phyloP scores from a whole-genome alignment of 2,329 filamentous ascomycete species.

The Fusarium annulatum region DNA sequence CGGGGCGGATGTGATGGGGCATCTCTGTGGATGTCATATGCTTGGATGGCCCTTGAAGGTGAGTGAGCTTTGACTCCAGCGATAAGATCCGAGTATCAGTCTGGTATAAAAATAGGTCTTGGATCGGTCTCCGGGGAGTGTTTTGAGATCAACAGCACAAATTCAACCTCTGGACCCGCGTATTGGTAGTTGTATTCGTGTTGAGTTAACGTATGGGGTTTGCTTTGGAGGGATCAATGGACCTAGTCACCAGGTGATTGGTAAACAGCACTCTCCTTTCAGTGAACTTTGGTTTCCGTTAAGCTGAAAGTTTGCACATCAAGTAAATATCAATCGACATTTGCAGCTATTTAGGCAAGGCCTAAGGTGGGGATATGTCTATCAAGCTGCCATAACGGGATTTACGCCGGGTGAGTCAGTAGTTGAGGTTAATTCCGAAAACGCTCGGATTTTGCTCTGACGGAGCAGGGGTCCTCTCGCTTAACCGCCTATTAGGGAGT shows the following conservation, averaged over 20 bases:
- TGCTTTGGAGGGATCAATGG: neutral
- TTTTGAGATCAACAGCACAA: neutral
- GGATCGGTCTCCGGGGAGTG: neutral
- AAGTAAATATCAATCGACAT: neutral
- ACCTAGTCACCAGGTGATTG: neutral
- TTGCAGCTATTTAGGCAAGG: neutral
- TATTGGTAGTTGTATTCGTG: neutral
- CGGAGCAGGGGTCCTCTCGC: neutral
- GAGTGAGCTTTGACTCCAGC: neutral
- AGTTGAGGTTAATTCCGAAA: conserved; percentile 10
- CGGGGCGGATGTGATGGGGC: conserved; percentile 47
- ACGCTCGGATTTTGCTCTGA: neutral
- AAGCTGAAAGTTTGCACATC: neutral
- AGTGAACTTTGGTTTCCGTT: neutral
- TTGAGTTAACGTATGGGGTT: neutral
- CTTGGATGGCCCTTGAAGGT: neutral
- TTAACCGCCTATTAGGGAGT: neutral
- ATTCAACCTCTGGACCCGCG: neutral
- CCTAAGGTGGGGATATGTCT: neutral
- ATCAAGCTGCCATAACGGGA: conserved; percentile 25
- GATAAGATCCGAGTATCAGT: neutral
- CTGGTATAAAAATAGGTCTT: neutral
- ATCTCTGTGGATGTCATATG: conserved; percentile 29
- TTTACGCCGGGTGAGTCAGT: conserved; percentile 39
- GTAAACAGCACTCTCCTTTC: neutral